Percentiles rank a stretch among this genome's conserved stretches.
These are phyloP conservation scores for Triglochin maritima DNA, from an alignment of 106 monocot species.

Conservation along the genomic window DNA sequence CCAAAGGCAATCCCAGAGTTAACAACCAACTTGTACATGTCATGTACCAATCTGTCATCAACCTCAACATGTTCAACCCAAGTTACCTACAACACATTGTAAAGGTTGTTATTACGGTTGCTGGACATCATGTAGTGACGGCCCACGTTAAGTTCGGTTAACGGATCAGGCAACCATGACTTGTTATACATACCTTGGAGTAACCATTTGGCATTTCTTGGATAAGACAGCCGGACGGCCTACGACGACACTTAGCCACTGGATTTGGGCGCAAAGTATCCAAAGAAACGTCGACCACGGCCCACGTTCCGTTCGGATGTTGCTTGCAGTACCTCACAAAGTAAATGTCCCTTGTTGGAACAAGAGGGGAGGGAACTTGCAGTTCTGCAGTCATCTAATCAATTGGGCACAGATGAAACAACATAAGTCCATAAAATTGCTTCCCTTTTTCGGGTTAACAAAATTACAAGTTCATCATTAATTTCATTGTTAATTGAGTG, in stretches of 20 bases:
- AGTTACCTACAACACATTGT: constrained; percentile 33
- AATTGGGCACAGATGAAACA: not conserved
- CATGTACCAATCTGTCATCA: constrained; percentile 71
- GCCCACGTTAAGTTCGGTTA: too few species aligned
- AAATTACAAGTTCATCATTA: too few species aligned
- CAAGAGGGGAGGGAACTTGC: constrained; percentile 91
- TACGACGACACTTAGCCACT: constrained; percentile 37
- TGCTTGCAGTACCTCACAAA: constrained; percentile 95
- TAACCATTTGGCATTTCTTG: constrained; percentile 99
- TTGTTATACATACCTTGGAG: constrained; percentile 48
- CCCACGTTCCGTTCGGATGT: constrained; percentile 74
- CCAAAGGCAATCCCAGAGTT: constrained; percentile 85
- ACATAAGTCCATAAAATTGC: not conserved
- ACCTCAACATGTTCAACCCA: constrained; percentile 95
- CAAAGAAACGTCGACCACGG: constrained; percentile 86
- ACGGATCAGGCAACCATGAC: not conserved
- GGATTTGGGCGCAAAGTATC: constrained; percentile 58
- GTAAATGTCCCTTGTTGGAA: constrained; percentile 68
- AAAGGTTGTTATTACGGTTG: not conserved
- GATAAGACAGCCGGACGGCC: constrained; percentile 90
- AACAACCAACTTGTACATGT: constrained; percentile 58
- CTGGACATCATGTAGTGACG: not conserved
- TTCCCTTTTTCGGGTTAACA: too few species aligned
- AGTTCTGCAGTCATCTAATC: constrained; percentile 83
- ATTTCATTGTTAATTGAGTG: too few species aligned